Conservation (phyloP, 1,284 basidiomycete genomes). For the Sanghuangporus baumii region DNA sequence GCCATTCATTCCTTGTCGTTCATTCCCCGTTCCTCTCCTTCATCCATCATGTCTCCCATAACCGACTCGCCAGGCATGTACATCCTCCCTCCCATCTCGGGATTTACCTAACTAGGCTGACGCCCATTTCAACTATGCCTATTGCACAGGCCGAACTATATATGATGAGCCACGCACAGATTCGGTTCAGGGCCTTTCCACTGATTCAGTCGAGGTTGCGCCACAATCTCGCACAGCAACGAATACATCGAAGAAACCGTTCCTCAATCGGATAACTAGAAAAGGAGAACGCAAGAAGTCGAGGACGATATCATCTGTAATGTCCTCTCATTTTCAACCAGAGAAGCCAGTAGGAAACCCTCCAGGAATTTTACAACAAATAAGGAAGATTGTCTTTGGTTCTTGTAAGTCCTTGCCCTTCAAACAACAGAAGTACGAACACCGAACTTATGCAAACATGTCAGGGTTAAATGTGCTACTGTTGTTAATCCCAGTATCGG, state of each 20-base stretch:
- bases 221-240: background rate
- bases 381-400: conserved; percentile 42
- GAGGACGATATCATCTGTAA: background rate
- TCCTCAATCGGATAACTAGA: background rate
- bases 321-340: background rate
- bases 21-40: too few species aligned
- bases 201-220: background rate
- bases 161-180: background rate
- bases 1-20: too few species aligned
- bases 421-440: too few species aligned
- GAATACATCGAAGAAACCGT: background rate
- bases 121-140: too few species aligned
- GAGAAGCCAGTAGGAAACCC: conserved; percentile 19
- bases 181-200: background rate
- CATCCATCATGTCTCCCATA: too few species aligned
- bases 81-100: too few species aligned
- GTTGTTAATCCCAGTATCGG: conserved; percentile 64
- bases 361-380: conserved; percentile 38
- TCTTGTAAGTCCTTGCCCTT: conserved; percentile 39
- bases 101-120: too few species aligned
- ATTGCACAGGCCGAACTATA: background rate
- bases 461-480: conserved; percentile 63
- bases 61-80: too few species aligned
- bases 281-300: background rate
- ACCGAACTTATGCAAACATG: background rate